Evolutionary conservation across 208 protist genomes (phyloP), one percentile per base, ranked within the genome.

Genomic region (Leishmania braziliensis): DNA sequence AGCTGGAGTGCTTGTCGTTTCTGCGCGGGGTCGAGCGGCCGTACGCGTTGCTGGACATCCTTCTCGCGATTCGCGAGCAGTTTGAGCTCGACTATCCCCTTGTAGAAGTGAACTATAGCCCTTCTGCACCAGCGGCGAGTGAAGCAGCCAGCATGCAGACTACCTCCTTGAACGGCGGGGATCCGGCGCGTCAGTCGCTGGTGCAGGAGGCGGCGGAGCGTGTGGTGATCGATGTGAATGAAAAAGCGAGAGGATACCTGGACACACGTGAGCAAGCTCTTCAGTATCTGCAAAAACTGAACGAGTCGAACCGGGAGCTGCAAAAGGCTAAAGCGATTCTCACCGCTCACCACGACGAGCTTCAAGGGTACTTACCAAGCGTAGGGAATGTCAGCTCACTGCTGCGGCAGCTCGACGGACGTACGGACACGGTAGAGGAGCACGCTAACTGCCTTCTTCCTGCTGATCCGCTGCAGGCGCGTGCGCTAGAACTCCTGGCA

Each of bases 41-140:
- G 36, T 96, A 89, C 66, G 84, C 91, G 20, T 62, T 96, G 43
- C 72, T 93, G 2, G 90, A 93, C 53, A 86, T 95, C 16, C 88
- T 96, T 0, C 77, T 95, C 12, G 93, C 90, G 14, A 82, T 96
- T 5, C 91, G 81, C 20, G 91, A 95, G 72, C 87, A 95, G 84
- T 94, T 96, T 77, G 88, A 94, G 72, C 66, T 89, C 1, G 89
- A 96, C 83, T 95, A 89, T 79, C 93, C 93, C 36, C 73, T 93
- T 18, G 84, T 91, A 0, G 66, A 56, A 1, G 39, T 51, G 9
- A 78, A 81, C 73, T 84, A 88, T 53, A 54, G 60, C 6, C 69
- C 84, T 14, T 81, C 82, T 26, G 56, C 60, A 53, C 14, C 79
- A 14, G 6, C 66, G 23, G 5, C 65, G 1, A 36, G 60, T 39